Evolutionary conservation across 1,139 yeast genomes (phyloP), one percentile per base, ranked within the genome.

Genomic region (Hansenula lynferdii): DNA sequence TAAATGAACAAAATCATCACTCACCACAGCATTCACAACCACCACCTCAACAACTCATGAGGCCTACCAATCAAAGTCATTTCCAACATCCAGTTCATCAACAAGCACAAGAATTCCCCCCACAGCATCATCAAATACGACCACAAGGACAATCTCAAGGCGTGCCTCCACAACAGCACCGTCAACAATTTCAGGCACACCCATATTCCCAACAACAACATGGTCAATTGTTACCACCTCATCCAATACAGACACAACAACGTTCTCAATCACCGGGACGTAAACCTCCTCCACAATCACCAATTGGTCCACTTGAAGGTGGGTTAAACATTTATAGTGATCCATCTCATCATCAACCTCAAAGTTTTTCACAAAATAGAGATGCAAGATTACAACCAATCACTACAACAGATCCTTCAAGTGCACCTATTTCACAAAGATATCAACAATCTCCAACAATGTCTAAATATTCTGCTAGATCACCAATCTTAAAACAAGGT

Each of bases 401-500:
- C 25, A 36, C 45, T 5, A 43, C 51, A 1, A 49, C 52, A 1
- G 53, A 47, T 31, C 42, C 47, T 6, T 32, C 47, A 11, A 42
- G 44, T 35, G 50, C 49, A 1, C 48, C 54, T 3, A 36, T 34
- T 9, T 43, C 53, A 6, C 50, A 47, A 33, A 39, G 53, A 35
- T 48, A 49, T 29, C 51, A 47, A 27, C 48, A 43, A 8, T 48
- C 51, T 9, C 48, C 50, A 31, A 42, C 51, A 2, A 31, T 45
- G n/a, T 17, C 34, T 19, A 17, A 31, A 20, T 30, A 32, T 6
- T 36, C 42, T 8, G 38, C 37, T 8, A 42, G 54, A 37, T 46
- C 53, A n/a, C 57, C 58, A 4, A 51, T 52, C 12, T 31, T 52
- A 9, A 56, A 54, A 28, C 57, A 52, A 35, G 56, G 57, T 7